Evolutionary conservation across 768 basidiomycete genomes (phyloP).

Genomic region (Termitomyces sp.): DNA sequence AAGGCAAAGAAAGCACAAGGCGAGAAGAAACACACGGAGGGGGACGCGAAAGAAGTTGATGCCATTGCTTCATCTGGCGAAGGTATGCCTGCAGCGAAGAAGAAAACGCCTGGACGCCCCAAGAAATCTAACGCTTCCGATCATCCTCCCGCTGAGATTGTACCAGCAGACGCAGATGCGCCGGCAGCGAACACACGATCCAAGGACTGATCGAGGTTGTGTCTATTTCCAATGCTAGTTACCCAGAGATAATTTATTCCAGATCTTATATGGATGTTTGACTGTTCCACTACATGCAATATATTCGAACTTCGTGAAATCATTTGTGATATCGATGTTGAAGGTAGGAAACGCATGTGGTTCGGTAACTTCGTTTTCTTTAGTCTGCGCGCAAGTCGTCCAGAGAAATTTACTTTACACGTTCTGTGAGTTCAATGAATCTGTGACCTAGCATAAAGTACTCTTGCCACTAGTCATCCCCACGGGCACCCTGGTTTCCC

Average conservation of each 20-base stretch:
- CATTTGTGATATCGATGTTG: not conserved
- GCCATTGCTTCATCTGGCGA: not conserved
- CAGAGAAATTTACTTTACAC: not conserved
- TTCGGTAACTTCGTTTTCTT: not conserved
- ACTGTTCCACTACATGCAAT: not conserved
- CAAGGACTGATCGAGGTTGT: slow-evolving; percentile 1
- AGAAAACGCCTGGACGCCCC: slow-evolving; percentile 4
- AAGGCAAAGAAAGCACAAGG: slow-evolving; percentile 6
- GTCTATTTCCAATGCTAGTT: not conserved
- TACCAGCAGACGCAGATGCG: not conserved
- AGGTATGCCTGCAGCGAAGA: slow-evolving; percentile 1
- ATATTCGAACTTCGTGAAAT: not conserved
- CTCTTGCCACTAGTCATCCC: not conserved
- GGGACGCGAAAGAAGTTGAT: not conserved
- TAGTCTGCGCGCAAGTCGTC: slow-evolving; percentile 4
- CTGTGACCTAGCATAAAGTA: not conserved
- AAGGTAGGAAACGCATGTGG: not conserved
- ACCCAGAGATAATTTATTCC: not conserved
- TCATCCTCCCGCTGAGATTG: not conserved
- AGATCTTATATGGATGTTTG: not conserved
- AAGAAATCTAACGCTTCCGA: slow-evolving; percentile 10
- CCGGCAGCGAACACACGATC: slow-evolving; percentile 15
- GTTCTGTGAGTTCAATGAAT: slow-evolving; percentile 3
- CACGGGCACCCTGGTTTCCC: not conserved
- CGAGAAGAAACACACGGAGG: not conserved